Evolutionary conservation across 176 grass and related monocot genomes (phyloP), one percentile per base, ranked within the genome.

Genomic region (Urochloa ruziziensis): DNA sequence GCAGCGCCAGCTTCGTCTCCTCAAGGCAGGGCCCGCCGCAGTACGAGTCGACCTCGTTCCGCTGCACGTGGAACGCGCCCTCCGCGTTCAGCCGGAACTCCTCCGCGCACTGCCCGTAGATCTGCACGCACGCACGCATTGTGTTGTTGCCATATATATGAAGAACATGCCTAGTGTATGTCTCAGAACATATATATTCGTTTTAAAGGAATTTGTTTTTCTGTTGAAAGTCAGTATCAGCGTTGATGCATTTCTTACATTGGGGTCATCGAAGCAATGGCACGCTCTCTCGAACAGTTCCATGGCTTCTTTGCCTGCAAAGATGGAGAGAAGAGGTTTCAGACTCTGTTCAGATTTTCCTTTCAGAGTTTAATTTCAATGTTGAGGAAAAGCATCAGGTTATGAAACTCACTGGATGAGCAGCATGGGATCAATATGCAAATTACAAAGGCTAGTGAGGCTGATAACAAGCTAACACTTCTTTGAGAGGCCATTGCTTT

Each of bases 1-100:
- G 62, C 73, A 92, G 89, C 62, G 87, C 92, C 61, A 89, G 30
- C 58, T 89, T 73, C 56, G 92, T 94, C 86, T 91, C 89, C 36
- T 60, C 46, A 15, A 89, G 23, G 86, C 92, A 94, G 33, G 83
- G 75, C 7, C 89, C 89, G 10, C 80, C 80, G 80, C 92, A 94
- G 89, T 91, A 94, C 18, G 62, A 61, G 27, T 94, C 86, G 2
- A 90, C 84, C n/a, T 33, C 73, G 64, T 87, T 80, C 54, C 37
- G 28, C 51, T 72, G 85, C 21, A 94, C 83, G 43, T 94, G 78
- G 74, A 94, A 73, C 36, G 80, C 73, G 71, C 92, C 92, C 70
- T 77, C 75, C 43, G 56, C 81, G 25, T 58, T 83, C 52, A 91
- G 80, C 81, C 89, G 53, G 0, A 84, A 73, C 37, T 87, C 73